Base-by-base conservation (phyloP, 2,329 filamentous ascomycete genomes). In the Ascochyta fabae region DNA sequence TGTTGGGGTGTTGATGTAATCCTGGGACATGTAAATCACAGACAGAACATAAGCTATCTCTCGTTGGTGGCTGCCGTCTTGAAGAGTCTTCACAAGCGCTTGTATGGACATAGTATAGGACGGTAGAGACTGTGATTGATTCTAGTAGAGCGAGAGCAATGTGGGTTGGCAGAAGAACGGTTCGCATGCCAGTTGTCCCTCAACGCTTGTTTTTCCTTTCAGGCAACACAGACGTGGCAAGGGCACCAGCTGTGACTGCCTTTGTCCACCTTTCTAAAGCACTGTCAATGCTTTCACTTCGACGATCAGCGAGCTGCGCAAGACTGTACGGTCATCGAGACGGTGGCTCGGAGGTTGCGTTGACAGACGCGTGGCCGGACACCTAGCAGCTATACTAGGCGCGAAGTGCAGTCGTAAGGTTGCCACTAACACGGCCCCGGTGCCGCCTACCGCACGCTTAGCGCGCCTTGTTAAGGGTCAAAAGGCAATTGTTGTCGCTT, bases 121-220 rank as follows among this genome's bases (percentile, higher is more conserved):
- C n/a, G 26, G 45, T 48, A 48, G 39, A 23, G 39, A 54, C 45
- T 29, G 39, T 44, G 33, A 34, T 54, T 5, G 39, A 54, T 48
- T 54, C 9, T 16, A 27, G 16, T 54, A 48, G 6, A 31, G 3
- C 35, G 23, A 43, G 31, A 43, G 10, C 15, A 38, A 33, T 38
- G n/a, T 43, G 16, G 35, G 6, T 12, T 36, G 10, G 15, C 15
- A 16, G 16, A 43, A 33, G 15, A 22, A 36, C 40, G 39, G 23
- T 39, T 38, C n/a, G 15, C 19, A 8, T 43, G n/a, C 33, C 22
- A 24, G 24, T 29, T 23, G 7, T 23, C 7, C 12, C 1, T 27
- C 26, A 35, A 12, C 19, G 16, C 4, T 27, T 3, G 19, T 26
- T 15, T 16, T 15, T 24, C 16, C 19, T 24, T 27, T 16, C 10